Percentiles rank a stretch among this genome's conserved stretches.
phyloP scores from a whole-genome alignment of 2,329 filamentous ascomycete species.

The Aaosphaeria arxii region DNA sequence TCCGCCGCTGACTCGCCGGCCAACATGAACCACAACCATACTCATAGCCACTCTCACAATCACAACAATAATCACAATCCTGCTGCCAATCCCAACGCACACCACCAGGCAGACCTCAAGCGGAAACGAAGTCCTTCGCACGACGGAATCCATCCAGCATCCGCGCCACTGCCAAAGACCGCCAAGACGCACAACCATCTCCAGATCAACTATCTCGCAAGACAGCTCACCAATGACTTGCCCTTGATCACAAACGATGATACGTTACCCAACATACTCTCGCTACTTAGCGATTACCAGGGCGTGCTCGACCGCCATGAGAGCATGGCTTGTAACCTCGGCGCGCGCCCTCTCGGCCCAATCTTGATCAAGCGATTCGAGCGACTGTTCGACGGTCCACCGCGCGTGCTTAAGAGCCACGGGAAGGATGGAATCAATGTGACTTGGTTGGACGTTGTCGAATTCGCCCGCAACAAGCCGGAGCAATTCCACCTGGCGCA shows the following conservation, averaged over 20 bases:
- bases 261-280: conserved; percentile 69
- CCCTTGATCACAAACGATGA: conserved; percentile 64
- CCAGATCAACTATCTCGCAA: conserved; percentile 66
- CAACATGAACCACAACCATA: conserved; percentile 2
- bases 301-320: conserved; percentile 81
- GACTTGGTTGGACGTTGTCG: conserved; percentile 82
- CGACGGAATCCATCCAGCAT: conserved; percentile 28
- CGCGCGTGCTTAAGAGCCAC: conserved; percentile 62
- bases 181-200: conserved; percentile 59
- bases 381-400: conserved; percentile 78
- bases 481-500: conserved; percentile 73
- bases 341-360: conserved; percentile 77
- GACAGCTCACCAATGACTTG: conserved; percentile 60
- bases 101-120: conserved; percentile 36
- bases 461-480: conserved; percentile 77
- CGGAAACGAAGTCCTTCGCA: conserved; percentile 46
- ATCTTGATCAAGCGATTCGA: conserved; percentile 85
- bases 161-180: conserved; percentile 46
- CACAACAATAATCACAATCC: conserved; percentile 13
- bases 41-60: background rate
- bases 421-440: conserved; percentile 61
- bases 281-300: conserved; percentile 76
- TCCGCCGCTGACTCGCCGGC: conserved; percentile 19
- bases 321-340: conserved; percentile 80
- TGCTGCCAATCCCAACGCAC: conserved; percentile 17